Evolutionary conservation across 345 rosid genomes (phyloP).

Genomic region (Lepidium didymum): DNA sequence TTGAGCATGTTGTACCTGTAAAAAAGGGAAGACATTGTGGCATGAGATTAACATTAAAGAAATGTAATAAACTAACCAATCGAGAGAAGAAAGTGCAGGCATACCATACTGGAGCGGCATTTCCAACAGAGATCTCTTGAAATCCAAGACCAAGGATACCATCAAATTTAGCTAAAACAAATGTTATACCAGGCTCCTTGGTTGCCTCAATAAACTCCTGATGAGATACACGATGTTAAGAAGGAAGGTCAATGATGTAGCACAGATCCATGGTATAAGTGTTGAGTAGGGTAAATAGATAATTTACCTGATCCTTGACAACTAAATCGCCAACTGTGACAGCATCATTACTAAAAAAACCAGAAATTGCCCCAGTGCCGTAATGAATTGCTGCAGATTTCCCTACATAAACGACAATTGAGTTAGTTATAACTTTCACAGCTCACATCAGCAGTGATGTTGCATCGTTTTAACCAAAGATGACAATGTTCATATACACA

Average conservation of each 20-base stretch:
- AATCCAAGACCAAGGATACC: constrained; percentile 96
- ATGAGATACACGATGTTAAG: neutral
- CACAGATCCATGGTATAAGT: neutral
- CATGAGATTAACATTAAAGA: neutral
- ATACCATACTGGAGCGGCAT: constrained; percentile 80
- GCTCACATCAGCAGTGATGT: neutral
- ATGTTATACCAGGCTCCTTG: constrained; percentile 76
- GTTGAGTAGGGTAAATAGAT: neutral
- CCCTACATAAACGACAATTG: constrained; percentile 37
- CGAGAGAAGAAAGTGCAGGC: constrained; percentile 1
- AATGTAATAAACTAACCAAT: neutral
- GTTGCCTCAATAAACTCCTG: constrained; percentile 98
- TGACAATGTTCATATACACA: neutral
- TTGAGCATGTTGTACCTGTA: constrained; percentile 81
- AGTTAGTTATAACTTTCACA: neutral
- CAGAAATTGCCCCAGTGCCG: constrained; percentile 79
- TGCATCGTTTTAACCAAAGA: neutral
- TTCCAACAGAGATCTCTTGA: constrained; percentile 84
- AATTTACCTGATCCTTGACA: constrained; percentile 63
- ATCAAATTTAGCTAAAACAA: constrained; percentile 84
- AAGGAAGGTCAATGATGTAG: neutral
- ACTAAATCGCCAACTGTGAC: constrained; percentile 69
- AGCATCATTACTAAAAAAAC: constrained; percentile 74
- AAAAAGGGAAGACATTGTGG: neutral
- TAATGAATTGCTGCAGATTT: constrained; percentile 73